phyloP scores from a whole-genome alignment of 1,284 basidiomycete species.

The Austropuccinia psidii region DNA sequence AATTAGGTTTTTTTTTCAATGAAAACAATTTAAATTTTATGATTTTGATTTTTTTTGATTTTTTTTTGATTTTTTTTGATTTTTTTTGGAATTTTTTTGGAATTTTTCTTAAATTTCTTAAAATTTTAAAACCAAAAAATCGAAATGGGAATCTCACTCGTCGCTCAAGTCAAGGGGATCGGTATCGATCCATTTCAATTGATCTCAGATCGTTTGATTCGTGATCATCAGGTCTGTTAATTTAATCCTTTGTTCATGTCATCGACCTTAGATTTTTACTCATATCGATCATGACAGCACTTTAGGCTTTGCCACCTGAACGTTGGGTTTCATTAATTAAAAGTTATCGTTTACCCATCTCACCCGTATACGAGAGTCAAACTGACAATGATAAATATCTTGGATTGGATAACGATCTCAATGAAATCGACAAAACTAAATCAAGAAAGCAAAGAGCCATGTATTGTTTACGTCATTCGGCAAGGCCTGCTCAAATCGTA shows the following conservation, averaged over 20 bases:
- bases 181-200: constrained; percentile 23
- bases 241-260: neutral
- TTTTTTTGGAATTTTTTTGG: no score
- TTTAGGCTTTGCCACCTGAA: constrained; percentile 4
- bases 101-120: no score
- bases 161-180: constrained; percentile 12
- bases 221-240: constrained; percentile 25
- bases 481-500: constrained; percentile 10
- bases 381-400: neutral
- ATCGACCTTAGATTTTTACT: neutral
- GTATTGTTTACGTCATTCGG: constrained; percentile 27
- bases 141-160: constrained; percentile 26
- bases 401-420: neutral
- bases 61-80: no score
- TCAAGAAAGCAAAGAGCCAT: constrained; percentile 13
- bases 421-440: neutral
- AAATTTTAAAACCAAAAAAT: no score
- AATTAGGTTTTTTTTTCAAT: no score
- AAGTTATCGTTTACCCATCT: constrained; percentile 21
- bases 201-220: constrained; percentile 12
- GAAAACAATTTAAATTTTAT: no score
- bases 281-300: neutral
- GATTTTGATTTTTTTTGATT: no score
- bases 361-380: constrained; percentile 2
- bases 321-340: constrained; percentile 16